These are phyloP conservation scores for Exophiala mesophila DNA, from an alignment of 2,329 filamentous ascomycete genomes.

Conservation along the genomic window DNA sequence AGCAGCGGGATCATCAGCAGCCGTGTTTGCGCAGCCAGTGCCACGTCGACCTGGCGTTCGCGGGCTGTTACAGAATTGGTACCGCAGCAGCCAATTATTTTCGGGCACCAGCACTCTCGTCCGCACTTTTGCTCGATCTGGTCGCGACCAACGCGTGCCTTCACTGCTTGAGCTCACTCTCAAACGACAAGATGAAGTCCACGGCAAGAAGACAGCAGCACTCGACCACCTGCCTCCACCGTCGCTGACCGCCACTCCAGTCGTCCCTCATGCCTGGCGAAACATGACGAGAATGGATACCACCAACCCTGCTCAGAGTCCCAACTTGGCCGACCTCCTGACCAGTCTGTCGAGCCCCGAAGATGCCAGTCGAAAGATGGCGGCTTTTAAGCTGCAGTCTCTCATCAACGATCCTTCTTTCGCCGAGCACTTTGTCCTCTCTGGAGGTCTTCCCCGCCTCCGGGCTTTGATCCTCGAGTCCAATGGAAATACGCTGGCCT, in stretches of 20 bases:
- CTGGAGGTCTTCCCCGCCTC: slow-evolving; percentile 76
- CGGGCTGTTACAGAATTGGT: slow-evolving; percentile 3
- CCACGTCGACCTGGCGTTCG: too few species aligned
- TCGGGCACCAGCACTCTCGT: slow-evolving; percentile 5
- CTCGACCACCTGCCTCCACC: slow-evolving; percentile 6
- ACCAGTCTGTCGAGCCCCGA: slow-evolving; percentile 59
- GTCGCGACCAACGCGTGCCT: slow-evolving; percentile 3
- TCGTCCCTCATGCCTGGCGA: slow-evolving; percentile 7
- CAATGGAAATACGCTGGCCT: slow-evolving; percentile 89
- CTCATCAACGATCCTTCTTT: slow-evolving; percentile 95
- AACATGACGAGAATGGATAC: slow-evolving; percentile 17
- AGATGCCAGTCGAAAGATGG: slow-evolving; percentile 95
- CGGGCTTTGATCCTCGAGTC: slow-evolving; percentile 78
- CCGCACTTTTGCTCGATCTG: slow-evolving; percentile 4
- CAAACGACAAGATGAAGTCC: slow-evolving; percentile 10
- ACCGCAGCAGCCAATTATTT: slow-evolving; percentile 6
- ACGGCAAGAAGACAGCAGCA: slow-evolving; percentile 3
- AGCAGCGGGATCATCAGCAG: too few species aligned
- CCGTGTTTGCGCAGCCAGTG: too few species aligned
- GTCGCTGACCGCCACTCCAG: slow-evolving; percentile 8
- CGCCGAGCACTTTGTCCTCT: slow-evolving; percentile 90
- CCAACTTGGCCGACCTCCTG: slow-evolving; percentile 54
- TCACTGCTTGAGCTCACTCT: slow-evolving; percentile 1
- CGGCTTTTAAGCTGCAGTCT: slow-evolving; percentile 93
- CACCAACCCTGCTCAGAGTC: slow-evolving; percentile 17